These are phyloP conservation scores for Microsporum ferrugineum DNA, from an alignment of 2,329 filamentous ascomycete genomes.

Conservation along the genomic window DNA sequence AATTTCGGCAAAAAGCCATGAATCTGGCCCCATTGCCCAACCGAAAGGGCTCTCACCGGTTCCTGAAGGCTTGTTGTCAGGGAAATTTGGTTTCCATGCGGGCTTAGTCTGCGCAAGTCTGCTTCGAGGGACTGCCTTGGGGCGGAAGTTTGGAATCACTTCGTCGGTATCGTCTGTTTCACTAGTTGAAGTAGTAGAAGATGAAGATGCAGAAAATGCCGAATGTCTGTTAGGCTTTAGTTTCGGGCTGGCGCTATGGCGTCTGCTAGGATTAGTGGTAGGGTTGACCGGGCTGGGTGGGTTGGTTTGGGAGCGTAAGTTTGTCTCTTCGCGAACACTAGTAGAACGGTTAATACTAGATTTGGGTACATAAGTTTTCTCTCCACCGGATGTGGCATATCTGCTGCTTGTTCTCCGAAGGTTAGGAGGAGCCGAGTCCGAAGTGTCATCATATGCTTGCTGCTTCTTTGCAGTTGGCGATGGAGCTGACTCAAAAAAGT, in stretches of 20 bases:
- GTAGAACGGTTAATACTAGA: conserved; percentile 42
- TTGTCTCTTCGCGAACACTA: conserved; percentile 36
- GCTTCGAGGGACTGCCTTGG: conserved; percentile 33
- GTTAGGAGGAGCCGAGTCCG: conserved; percentile 19
- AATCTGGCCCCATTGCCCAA: conserved; percentile 12
- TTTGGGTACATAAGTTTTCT: conserved; percentile 46
- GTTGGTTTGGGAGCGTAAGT: conserved; percentile 26
- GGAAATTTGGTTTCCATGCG: conserved; percentile 16
- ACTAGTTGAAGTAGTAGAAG: conserved; percentile 30
- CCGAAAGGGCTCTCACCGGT: conserved; percentile 24
- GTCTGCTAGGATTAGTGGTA: conserved; percentile 20
- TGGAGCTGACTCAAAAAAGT: conserved; percentile 29
- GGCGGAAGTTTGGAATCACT: conserved; percentile 23
- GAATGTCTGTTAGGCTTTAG: conserved; percentile 24
- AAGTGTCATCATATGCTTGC: conserved; percentile 20
- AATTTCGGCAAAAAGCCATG: conserved; percentile 15
- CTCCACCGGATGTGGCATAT: conserved; percentile 45
- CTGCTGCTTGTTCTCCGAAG: conserved; percentile 43
- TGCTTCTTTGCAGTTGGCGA: conserved; percentile 30
- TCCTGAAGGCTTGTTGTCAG: conserved; percentile 11
- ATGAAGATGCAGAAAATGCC: conserved; percentile 18
- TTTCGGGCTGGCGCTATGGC: conserved; percentile 37
- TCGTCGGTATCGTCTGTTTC: conserved; percentile 23
- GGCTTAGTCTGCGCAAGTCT: conserved; percentile 23
- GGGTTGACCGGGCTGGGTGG: conserved; percentile 25